Conservation (phyloP, 2,329 filamentous ascomycete genomes). For the Incumbomyces lentus region DNA sequence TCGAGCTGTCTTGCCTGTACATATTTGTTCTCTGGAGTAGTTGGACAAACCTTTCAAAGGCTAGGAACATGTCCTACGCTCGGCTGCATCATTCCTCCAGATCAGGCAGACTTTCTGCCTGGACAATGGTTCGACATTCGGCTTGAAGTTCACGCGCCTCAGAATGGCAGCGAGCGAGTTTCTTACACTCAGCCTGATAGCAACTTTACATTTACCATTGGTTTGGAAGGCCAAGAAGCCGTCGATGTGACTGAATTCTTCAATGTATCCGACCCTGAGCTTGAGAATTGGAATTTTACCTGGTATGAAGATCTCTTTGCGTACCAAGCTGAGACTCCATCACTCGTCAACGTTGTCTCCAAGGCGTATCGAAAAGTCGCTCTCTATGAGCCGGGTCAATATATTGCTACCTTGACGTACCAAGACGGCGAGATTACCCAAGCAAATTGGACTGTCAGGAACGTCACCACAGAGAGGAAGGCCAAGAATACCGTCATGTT, state of each 20-base stretch:
- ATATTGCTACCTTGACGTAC: conserved; percentile 65
- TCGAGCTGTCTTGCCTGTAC: conserved; percentile 3
- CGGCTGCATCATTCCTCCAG: conserved; percentile 48
- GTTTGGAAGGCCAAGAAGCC: conserved; percentile 48
- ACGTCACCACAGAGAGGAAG: conserved; percentile 57
- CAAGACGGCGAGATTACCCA: conserved; percentile 61
- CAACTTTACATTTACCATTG: conserved; percentile 64
- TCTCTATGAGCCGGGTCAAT: conserved; percentile 68
- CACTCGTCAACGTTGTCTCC: conserved; percentile 67
- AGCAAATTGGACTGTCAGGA: conserved; percentile 67
- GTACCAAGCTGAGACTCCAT: conserved; percentile 56
- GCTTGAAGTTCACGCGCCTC: conserved; percentile 68
- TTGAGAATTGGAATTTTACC: conserved; percentile 74
- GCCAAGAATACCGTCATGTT: conserved; percentile 73
- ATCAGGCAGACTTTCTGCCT: conserved; percentile 67
- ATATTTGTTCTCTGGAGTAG: conserved; percentile 3
- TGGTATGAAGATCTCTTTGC: conserved; percentile 80
- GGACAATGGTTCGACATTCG: conserved; percentile 78
- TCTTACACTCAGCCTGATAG: conserved; percentile 58
- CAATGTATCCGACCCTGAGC: conserved; percentile 54
- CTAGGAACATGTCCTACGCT: conserved; percentile 46
- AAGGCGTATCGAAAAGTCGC: conserved; percentile 69
- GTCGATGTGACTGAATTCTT: conserved; percentile 57
- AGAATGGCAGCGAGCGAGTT: conserved; percentile 72
- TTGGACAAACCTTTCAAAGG: conserved; percentile 46